These are phyloP conservation scores for Pseudocohnilembus persalinus DNA, from an alignment of 169 alveolate genomes.

Conservation along the genomic window DNA sequence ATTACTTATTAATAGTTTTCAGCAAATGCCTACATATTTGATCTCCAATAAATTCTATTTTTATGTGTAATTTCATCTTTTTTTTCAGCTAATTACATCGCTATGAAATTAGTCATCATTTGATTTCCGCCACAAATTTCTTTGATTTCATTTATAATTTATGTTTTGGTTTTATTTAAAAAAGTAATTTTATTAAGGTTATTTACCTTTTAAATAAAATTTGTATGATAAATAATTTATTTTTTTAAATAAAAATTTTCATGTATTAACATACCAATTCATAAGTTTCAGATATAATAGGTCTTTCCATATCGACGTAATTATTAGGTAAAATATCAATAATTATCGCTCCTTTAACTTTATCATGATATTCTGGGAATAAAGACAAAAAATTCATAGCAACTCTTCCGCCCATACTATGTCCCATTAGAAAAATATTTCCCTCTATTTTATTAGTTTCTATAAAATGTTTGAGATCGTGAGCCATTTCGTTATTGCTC, in stretches of 20 bases:
- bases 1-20: background rate
- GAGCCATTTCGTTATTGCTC: conserved; percentile 51
- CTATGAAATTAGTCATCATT: background rate
- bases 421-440: conserved; percentile 61
- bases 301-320: background rate
- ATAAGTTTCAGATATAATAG: background rate
- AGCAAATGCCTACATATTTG: background rate
- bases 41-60: background rate
- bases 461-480: conserved; percentile 55
- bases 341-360: conserved; percentile 51
- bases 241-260: background rate
- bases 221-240: too few relatives aligned
- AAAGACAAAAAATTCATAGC: conserved; percentile 44
- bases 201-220: background rate
- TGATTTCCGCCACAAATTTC: background rate
- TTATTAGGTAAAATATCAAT: conserved; percentile 62
- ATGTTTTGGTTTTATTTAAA: background rate
- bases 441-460: conserved; percentile 31
- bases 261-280: background rate
- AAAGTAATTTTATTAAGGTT: too few relatives aligned
- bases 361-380: conserved; percentile 20
- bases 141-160: background rate
- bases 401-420: conserved; percentile 68
- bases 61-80: background rate
- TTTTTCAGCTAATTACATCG: background rate